Percentiles rank a stretch among this genome's conserved stretches.
Conservation (phyloP, 257 asterid species). For the Fraxinus quadrangulata region DNA sequence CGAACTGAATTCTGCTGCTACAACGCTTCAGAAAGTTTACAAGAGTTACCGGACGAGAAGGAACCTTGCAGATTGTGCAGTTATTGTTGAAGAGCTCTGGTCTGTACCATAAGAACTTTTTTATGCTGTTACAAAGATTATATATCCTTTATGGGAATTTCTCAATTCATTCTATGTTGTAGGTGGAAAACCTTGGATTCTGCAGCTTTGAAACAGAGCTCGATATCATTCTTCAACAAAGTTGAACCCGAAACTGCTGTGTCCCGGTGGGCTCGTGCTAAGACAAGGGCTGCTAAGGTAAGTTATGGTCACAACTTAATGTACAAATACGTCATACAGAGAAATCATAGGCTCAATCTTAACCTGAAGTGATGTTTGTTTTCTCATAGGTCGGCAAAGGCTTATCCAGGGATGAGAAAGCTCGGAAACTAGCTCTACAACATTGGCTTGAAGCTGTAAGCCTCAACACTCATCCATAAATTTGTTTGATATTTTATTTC, state of each 20-base stretch:
- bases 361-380: neutral
- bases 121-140: too few species aligned
- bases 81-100: constrained; percentile 54
- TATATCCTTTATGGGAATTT: neutral
- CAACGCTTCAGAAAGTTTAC: constrained; percentile 49
- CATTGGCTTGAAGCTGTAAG: constrained; percentile 89
- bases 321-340: neutral
- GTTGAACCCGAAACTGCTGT: constrained; percentile 57
- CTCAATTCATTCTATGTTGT: neutral
- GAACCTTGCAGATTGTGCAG: constrained; percentile 57
- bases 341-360: neutral
- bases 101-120: constrained; percentile 15
- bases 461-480: neutral
- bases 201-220: constrained; percentile 52
- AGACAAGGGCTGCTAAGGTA: constrained; percentile 66
- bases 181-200: constrained; percentile 82
- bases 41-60: constrained; percentile 54
- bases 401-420: constrained; percentile 63
- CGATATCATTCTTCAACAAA: constrained; percentile 52
- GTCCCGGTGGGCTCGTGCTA: constrained; percentile 68
- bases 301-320: neutral
- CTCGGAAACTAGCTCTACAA: constrained; percentile 72
- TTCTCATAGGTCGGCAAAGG: constrained; percentile 69
- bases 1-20: constrained; percentile 49
- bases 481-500: neutral